Evolutionary conservation across 1,284 basidiomycete species (phyloP).

Genomic region (Cutaneotrichosporon dermatis): DNA sequence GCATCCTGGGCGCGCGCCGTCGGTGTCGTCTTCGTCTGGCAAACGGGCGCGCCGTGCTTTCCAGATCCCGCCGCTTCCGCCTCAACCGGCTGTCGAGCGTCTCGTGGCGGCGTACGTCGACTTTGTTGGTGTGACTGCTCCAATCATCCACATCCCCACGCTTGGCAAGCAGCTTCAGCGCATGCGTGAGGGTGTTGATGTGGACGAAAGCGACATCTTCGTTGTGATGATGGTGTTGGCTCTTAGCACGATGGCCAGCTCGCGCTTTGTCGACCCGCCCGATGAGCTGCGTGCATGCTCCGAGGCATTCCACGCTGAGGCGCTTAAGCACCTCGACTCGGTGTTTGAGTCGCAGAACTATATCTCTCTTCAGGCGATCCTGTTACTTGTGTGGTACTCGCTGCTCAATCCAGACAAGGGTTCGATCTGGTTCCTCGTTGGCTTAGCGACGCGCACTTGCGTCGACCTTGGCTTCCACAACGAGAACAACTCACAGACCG

Average conservation of each 20-base stretch:
- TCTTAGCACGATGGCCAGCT: conserved; percentile 50
- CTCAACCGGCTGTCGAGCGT: conserved; percentile 48
- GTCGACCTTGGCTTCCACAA: conserved; percentile 51
- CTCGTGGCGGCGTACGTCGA: conserved; percentile 50
- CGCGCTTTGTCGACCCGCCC: conserved; percentile 48
- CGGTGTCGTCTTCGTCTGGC: conserved; percentile 11
- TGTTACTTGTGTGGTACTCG: conserved; percentile 50
- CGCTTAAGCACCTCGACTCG: conserved; percentile 49
- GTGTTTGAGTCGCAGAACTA: conserved; percentile 49
- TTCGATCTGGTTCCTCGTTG: conserved; percentile 51
- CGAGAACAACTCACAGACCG: conserved; percentile 44
- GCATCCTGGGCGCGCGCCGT: conserved; percentile 6
- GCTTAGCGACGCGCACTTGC: conserved; percentile 48
- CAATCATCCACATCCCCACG: conserved; percentile 49
- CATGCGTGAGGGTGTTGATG: conserved; percentile 40
- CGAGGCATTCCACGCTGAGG: conserved; percentile 50
- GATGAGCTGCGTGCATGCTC: conserved; percentile 50
- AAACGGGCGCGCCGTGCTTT: conserved; percentile 29
- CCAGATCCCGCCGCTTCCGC: conserved; percentile 47
- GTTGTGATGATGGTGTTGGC: conserved; percentile 51
- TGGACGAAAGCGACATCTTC: conserved; percentile 48
- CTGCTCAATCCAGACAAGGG: conserved; percentile 50
- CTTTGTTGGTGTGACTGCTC: conserved; percentile 50
- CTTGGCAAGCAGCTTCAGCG: conserved; percentile 45
- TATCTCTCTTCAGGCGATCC: conserved; percentile 49